Evolutionary conservation across 805 yeast genomes (phyloP).

Genomic region (Maudiozyma saulgeensis): DNA sequence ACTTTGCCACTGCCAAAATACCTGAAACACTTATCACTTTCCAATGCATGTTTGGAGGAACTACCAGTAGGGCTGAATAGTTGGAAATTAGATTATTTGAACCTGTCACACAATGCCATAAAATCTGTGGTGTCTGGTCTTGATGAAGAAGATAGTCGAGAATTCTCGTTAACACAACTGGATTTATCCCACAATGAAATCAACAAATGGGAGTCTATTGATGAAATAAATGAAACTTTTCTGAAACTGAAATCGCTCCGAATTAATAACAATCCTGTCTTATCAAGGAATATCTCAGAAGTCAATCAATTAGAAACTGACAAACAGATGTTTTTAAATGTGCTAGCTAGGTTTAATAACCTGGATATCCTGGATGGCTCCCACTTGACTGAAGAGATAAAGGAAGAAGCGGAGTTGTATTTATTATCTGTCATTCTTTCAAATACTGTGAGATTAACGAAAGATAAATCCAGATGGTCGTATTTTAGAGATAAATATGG

Average conservation of each 20-base stretch:
- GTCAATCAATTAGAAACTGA: slow-evolving; percentile 15
- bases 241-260: slow-evolving; percentile 39
- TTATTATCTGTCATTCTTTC: slow-evolving; percentile 42
- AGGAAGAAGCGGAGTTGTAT: slow-evolving; percentile 59
- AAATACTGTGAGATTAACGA: slow-evolving; percentile 21
- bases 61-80: slow-evolving; percentile 6
- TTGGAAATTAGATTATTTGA: slow-evolving; percentile 4
- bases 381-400: slow-evolving; percentile 34
- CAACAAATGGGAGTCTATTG: slow-evolving; percentile 39
- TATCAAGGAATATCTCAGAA: slow-evolving; percentile 3
- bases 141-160: background rate
- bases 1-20: slow-evolving; percentile 5
- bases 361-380: slow-evolving; percentile 51
- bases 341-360: slow-evolving; percentile 39
- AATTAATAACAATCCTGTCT: slow-evolving; percentile 46
- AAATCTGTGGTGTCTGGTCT: background rate
- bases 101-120: slow-evolving; percentile 10
- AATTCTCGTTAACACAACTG: slow-evolving; percentile 21
- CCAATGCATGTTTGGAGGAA: slow-evolving; percentile 3
- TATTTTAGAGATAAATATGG: slow-evolving; percentile 33
- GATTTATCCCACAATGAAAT: slow-evolving; percentile 48
- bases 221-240: slow-evolving; percentile 31
- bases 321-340: slow-evolving; percentile 13
- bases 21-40: background rate
- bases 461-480: slow-evolving; percentile 32